Evolutionary conservation across 1,284 basidiomycete species (phyloP).

Genomic region (Puccinia triticina): DNA sequence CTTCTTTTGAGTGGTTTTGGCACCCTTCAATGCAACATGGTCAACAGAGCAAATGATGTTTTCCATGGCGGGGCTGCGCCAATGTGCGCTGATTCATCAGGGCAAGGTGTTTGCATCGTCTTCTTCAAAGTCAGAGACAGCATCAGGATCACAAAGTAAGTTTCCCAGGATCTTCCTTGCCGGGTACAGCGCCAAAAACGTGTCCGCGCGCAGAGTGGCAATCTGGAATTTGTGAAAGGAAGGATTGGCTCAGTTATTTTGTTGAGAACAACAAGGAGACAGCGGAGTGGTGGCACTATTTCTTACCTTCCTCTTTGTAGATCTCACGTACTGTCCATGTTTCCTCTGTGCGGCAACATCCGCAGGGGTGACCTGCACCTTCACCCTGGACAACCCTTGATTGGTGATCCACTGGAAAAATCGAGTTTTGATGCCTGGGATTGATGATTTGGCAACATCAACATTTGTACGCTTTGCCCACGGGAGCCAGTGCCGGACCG

Average conservation of each 20-base stretch:
- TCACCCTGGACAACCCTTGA: neutral
- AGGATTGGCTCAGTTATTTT: neutral
- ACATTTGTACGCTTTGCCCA: no score
- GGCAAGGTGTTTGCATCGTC: neutral
- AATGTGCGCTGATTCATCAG: neutral
- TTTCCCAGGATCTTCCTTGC: neutral
- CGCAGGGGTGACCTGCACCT: neutral
- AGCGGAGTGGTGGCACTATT: neutral
- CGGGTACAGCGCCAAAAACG: neutral
- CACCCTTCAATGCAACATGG: neutral
- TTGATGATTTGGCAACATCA: no score
- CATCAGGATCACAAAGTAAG: slow-evolving; percentile 10
- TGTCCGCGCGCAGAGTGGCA: slow-evolving; percentile 9
- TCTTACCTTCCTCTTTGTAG: no score
- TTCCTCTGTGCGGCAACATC: neutral
- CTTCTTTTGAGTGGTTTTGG: neutral
- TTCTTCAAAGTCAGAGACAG: slow-evolving; percentile 13
- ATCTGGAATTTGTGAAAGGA: neutral
- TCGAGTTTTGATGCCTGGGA: no score
- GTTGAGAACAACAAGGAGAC: neutral
- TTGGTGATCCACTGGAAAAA: slow-evolving; percentile 4
- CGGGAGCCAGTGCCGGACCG: neutral
- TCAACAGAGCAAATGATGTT: neutral
- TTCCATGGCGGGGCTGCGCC: slow-evolving; percentile 6
- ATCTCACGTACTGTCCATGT: neutral